These are phyloP conservation scores for Cladosporium sp. DNA, from an alignment of 2,329 filamentous ascomycete species.

Conservation along the genomic window DNA sequence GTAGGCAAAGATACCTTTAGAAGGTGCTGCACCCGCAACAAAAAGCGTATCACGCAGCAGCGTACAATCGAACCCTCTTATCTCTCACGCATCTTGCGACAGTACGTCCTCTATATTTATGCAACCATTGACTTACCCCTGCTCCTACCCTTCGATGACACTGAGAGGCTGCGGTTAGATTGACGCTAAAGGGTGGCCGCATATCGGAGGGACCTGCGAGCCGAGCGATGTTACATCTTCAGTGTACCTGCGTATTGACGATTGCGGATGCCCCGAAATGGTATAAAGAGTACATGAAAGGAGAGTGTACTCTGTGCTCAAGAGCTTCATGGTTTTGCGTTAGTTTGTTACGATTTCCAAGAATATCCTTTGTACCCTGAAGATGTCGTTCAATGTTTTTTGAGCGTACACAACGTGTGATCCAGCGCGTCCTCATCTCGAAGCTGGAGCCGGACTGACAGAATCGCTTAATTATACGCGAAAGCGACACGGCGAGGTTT, in stretches of 20 bases:
- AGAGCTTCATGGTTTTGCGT: too few species aligned
- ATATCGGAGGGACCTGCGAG: slow-evolving; percentile 9
- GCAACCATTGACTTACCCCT: not conserved
- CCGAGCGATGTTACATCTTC: not conserved
- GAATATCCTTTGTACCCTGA: not conserved
- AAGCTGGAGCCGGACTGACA: not conserved
- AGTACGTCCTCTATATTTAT: not conserved
- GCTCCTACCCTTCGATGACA: not conserved
- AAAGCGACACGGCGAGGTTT: not conserved
- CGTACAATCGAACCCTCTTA: not conserved
- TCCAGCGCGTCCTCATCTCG: not conserved
- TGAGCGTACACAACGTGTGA: too few species aligned
- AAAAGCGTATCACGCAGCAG: not conserved
- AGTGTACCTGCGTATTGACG: not conserved
- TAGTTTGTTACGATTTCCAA: not conserved
- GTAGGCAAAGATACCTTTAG: not conserved
- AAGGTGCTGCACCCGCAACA: not conserved
- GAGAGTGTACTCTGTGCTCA: not conserved
- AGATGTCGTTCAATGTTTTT: too few species aligned
- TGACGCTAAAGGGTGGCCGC: not conserved
- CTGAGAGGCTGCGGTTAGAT: not conserved
- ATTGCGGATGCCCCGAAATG: not conserved
- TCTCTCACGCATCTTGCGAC: not conserved
- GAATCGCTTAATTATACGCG: not conserved
- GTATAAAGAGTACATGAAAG: not conserved